These are phyloP conservation scores for Salix koriyanagi DNA, from an alignment of 345 rosid genomes.

Conservation along the genomic window DNA sequence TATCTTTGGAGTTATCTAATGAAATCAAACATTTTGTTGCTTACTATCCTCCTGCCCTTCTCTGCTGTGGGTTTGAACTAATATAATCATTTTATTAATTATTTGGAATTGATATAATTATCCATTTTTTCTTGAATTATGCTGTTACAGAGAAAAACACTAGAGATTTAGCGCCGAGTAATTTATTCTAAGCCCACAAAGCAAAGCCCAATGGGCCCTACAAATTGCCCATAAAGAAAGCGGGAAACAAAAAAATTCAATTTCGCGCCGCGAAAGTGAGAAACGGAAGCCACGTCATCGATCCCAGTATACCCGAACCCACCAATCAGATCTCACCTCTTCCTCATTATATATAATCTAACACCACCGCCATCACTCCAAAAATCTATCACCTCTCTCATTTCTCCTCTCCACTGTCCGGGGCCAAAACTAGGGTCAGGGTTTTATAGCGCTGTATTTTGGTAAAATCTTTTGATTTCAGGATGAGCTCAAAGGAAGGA, in stretches of 20 bases:
- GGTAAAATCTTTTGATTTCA: not conserved
- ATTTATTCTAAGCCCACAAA: too few relatives aligned
- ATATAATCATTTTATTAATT: too few relatives aligned
- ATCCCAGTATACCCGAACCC: constrained; percentile 17
- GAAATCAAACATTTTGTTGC: too few relatives aligned
- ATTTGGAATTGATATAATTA: too few relatives aligned
- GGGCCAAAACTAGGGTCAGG: constrained; percentile 11
- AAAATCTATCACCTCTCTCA: not conserved
- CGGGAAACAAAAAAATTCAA: not conserved
- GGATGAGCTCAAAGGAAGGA: constrained; percentile 43
- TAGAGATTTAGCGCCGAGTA: too few relatives aligned
- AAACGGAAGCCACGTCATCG: constrained; percentile 36
- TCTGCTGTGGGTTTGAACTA: too few relatives aligned
- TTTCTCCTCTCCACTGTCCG: rapidly evolving
- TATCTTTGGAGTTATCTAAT: too few relatives aligned
- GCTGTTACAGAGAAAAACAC: too few relatives aligned
- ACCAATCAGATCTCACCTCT: constrained; percentile 28
- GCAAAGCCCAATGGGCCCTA: too few relatives aligned
- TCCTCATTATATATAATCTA: constrained; percentile 28
- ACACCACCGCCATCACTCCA: too few relatives aligned
- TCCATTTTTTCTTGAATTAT: too few relatives aligned
- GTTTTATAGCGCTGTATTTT: not conserved
- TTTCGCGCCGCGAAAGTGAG: constrained; percentile 36
- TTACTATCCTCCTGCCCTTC: too few relatives aligned
- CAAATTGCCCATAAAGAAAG: not conserved